Evolutionary conservation across 2,329 filamentous ascomycete genomes (phyloP), one percentile per base, ranked within the genome.

Genomic region (Ambrosiella cleistominuta): DNA sequence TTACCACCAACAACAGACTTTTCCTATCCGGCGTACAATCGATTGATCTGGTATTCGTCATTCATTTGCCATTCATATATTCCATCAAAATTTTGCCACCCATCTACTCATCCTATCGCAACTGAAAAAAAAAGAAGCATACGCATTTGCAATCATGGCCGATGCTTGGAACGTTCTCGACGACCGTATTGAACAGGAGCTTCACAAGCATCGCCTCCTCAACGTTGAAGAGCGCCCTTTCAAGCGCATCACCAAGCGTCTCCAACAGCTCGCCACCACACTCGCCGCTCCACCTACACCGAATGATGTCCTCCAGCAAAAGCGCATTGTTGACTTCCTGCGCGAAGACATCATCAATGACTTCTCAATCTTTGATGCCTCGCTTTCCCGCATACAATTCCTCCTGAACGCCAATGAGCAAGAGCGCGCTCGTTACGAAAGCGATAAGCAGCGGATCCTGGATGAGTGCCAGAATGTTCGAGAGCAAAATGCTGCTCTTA

Each of bases 201-300:
- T 96, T 42, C 91, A 96, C 74, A 91, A 90, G 66, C 79, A 79
- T 37, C 87, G 91, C 47, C 84, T 96, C 3, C 79, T 96, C 42
- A 86, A 87, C 62, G 85, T 96, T 61, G 91, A 97, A 74, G 88
- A 95, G 67, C 89, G 89, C 60, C 88, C 89, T 0, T 96, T 95
- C 74, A 88, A 88, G 69, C 85, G 90, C 61, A 82, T 96, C 61
- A 87, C 86, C 19, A 89, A 89, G 70, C 84, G 86, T 38, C 79
- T 97, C 7, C 59, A 57, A 71, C 70, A 57, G 74, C 74, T 51
- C 75, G 74, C 49, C 75, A 79, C 40, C 75, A 4, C 76, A 7
- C 44, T 57, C 51, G 36, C 78, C 15, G 85, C 84, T 1, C 84
- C 85, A 53, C 83, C 84, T 2, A 82, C 83, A 4, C 83, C 88